phyloP scores from a whole-genome alignment of 495 filamentous ascomycete genomes.

The Xylaria flabelliformis region DNA sequence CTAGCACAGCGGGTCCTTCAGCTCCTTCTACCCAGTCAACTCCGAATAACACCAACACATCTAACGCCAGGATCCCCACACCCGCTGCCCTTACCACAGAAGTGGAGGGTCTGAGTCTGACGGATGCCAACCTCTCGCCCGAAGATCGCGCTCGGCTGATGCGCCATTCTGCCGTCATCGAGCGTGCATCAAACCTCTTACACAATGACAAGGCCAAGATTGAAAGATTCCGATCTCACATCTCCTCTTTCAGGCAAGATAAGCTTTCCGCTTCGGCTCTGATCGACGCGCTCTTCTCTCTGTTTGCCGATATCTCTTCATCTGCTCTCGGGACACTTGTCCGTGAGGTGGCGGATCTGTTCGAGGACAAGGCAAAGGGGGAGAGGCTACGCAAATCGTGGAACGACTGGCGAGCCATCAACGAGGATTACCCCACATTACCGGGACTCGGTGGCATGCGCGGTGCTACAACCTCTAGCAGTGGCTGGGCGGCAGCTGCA shows the following conservation, averaged over 20 bases:
- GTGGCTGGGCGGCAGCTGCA: slow-evolving; percentile 60
- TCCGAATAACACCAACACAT: slow-evolving; percentile 8
- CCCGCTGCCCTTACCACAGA: slow-evolving; percentile 28
- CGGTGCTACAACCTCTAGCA: slow-evolving; percentile 52
- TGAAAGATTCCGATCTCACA: slow-evolving; percentile 72
- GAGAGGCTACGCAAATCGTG: slow-evolving; percentile 78
- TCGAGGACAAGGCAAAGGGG: slow-evolving; percentile 78
- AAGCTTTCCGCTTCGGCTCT: slow-evolving; percentile 72
- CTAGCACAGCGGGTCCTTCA: slow-evolving; percentile 31
- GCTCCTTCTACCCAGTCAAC: slow-evolving; percentile 27
- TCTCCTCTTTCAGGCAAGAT: slow-evolving; percentile 75
- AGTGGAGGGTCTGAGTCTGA: slow-evolving; percentile 48
- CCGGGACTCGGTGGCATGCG: slow-evolving; percentile 71
- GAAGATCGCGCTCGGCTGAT: slow-evolving; percentile 81
- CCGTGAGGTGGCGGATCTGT: slow-evolving; percentile 92
- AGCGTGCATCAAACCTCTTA: slow-evolving; percentile 81
- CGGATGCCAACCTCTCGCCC: slow-evolving; percentile 59
- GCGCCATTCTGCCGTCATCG: slow-evolving; percentile 79
- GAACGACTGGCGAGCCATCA: slow-evolving; percentile 93
- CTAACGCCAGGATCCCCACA: slow-evolving; percentile 29
- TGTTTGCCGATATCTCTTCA: slow-evolving; percentile 78
- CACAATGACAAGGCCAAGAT: slow-evolving; percentile 76
- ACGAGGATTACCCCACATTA: slow-evolving; percentile 94
- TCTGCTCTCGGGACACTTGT: slow-evolving; percentile 85
- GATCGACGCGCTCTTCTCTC: slow-evolving; percentile 77